Evolutionary conservation across 192 early-diverging fungal species (phyloP).

Genomic region (Podila verticillata): DNA sequence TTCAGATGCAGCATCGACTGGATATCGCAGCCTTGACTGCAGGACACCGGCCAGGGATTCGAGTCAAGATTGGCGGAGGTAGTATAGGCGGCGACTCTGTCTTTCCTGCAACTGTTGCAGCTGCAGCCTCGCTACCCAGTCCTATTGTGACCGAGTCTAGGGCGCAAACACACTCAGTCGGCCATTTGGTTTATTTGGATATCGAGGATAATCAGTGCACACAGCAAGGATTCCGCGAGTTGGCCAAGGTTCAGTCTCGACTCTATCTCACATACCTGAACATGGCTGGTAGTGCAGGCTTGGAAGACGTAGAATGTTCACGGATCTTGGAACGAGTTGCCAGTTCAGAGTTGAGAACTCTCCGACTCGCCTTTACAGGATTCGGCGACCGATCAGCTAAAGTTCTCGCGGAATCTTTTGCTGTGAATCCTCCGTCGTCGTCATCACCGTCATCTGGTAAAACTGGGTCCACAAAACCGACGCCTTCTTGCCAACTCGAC

Average conservation of each 20-base stretch:
- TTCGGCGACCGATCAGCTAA: slow-evolving; percentile 30
- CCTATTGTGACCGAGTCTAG: background rate
- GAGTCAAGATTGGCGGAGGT: slow-evolving; percentile 1
- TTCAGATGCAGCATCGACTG: slow-evolving; percentile 34
- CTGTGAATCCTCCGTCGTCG: background rate
- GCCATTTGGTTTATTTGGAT: slow-evolving; percentile 40
- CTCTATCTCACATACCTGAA: slow-evolving; percentile 37
- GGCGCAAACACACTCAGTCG: slow-evolving; percentile 18
- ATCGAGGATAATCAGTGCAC: slow-evolving; percentile 43
- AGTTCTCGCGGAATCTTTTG: slow-evolving; percentile 6
- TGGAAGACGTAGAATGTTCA: slow-evolving; percentile 30
- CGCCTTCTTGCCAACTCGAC: slow-evolving; percentile 9
- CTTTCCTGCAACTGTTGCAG: no score
- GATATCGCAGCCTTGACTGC: slow-evolving; percentile 33
- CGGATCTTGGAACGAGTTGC: slow-evolving; percentile 19
- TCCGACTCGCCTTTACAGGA: slow-evolving; percentile 35
- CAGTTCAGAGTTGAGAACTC: slow-evolving; percentile 19
- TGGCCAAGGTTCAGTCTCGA: slow-evolving; percentile 26
- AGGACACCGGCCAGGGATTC: slow-evolving; percentile 33
- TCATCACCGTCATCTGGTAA: background rate
- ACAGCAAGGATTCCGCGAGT: slow-evolving; percentile 20
- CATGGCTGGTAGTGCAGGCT: slow-evolving; percentile 16
- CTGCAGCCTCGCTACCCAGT: background rate
- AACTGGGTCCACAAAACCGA: background rate
- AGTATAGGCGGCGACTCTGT: background rate